Base-by-base conservation (phyloP, 345 rosid genomes). In the Excoecaria agallocha region DNA sequence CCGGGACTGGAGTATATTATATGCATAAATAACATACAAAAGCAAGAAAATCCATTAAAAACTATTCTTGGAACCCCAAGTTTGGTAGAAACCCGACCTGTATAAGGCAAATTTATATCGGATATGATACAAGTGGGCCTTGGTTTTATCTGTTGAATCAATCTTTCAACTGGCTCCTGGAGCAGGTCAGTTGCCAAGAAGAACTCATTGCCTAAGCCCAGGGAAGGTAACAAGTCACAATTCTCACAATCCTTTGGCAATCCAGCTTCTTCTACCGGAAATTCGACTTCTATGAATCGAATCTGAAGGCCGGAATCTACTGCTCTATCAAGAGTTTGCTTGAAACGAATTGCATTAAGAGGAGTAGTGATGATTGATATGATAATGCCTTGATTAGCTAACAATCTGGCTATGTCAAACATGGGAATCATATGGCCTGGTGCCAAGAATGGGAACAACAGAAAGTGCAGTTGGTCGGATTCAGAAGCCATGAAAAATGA, bases 41-140 rank as follows among this genome's bases (percentile, higher is more conserved):
- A 76, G 60, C 82, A 71, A 50, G 57, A 65, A 20, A 62, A 41
- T 25, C 84, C 84, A 41, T 12, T 70, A 76, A 76, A 84, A 43
- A 68, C 24, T 16, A 80, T 73, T 48, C 82, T 78, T 3, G 83
- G 82, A 61, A 80, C 20, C 12, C 61, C 48, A 46, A 77, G 57
- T 52, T 38, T 78, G 30, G 16, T 17, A 10, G 30, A 30, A 30
- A 30, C 30, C 30, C 30, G 30, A 30, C 30, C 2, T 30, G 85
- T 83, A 70, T 78, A 85, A 0, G 73, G 77, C 17, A 55, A 62
- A 24, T 61, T 69, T 76, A 64, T 16, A 48, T 85, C 88, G 1
- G 85, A 82, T 20, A 87, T 70, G 17, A 85, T 64, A 79, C 90
- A 87, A 46, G 30, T 64, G 0, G 83, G 79, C 38, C 67, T 52